Evolutionary conservation across 768 basidiomycete species (phyloP).

Genomic region (Kwoniella sp.): DNA sequence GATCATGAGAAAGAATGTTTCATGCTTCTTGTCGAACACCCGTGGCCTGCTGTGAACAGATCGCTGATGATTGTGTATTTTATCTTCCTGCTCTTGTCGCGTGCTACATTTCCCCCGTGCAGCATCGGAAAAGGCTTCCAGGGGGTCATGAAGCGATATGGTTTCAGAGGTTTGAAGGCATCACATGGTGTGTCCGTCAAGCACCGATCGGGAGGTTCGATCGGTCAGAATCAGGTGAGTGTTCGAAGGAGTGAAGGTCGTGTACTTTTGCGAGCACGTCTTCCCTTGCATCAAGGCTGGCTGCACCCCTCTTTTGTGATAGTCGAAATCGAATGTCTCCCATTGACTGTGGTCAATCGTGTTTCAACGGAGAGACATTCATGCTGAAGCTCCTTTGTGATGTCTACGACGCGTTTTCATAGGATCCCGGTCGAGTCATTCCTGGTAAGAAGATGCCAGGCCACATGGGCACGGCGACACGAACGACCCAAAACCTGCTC

Average conservation of each 20-base stretch:
- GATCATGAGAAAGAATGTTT: too few species aligned
- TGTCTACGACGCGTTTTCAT: too few species aligned
- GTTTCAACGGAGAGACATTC: too few species aligned
- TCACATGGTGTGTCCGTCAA: slow-evolving; percentile 96
- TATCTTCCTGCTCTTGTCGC: background rate
- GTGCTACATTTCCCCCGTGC: background rate
- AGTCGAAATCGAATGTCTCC: too few species aligned
- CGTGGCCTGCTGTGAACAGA: too few species aligned
- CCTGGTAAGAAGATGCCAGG: slow-evolving; percentile 99
- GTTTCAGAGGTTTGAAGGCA: slow-evolving; percentile 84
- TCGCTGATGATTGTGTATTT: background rate
- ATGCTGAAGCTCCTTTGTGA: too few species aligned
- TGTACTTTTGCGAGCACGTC: too few species aligned
- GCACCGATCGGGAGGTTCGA: slow-evolving; percentile 89
- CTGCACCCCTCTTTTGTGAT: too few species aligned
- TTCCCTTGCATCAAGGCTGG: too few species aligned
- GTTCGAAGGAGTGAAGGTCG: too few species aligned
- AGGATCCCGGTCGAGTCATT: slow-evolving; percentile 95
- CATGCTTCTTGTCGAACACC: too few species aligned
- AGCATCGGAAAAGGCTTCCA: slow-evolving; percentile 98
- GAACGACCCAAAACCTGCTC: slow-evolving; percentile 82
- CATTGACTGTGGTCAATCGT: too few species aligned
- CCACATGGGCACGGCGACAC: slow-evolving; percentile 78
- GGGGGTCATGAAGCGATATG: slow-evolving; percentile 95
- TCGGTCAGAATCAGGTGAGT: slow-evolving; percentile 88